These are phyloP conservation scores for Clonostachys rosea DNA, from an alignment of 2,329 filamentous ascomycete genomes.

Conservation along the genomic window DNA sequence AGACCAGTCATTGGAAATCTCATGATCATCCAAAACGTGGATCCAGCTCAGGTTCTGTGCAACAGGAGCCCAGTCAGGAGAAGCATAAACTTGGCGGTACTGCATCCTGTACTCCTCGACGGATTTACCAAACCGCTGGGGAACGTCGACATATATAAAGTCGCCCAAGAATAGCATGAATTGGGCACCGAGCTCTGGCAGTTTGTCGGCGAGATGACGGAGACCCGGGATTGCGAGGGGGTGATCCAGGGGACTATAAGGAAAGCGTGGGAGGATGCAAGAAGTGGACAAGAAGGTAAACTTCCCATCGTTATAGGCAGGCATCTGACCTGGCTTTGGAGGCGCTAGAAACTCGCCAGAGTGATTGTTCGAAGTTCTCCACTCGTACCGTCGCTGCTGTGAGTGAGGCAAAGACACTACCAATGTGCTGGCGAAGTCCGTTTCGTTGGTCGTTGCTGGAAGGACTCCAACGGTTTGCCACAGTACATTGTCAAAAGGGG, in stretches of 20 bases:
- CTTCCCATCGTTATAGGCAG: conserved; percentile 56
- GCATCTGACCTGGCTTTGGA: conserved; percentile 62
- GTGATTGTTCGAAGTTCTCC: conserved; percentile 81
- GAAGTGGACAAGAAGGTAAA: conserved; percentile 92
- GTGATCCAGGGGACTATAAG: conserved; percentile 81
- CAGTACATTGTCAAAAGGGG: conserved; percentile 47
- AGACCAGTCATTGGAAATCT: conserved; percentile 93
- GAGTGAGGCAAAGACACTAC: conserved; percentile 58
- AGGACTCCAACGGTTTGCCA: conserved; percentile 68
- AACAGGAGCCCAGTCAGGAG: conserved; percentile 80
- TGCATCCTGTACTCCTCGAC: conserved; percentile 79
- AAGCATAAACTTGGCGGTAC: conserved; percentile 93
- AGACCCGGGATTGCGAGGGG: conserved; percentile 79
- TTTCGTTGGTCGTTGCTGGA: conserved; percentile 63
- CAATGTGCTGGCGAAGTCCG: conserved; percentile 76
- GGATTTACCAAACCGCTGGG: conserved; percentile 68
- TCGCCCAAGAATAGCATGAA: conserved; percentile 82
- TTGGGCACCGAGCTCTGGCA: conserved; percentile 69
- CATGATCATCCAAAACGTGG: conserved; percentile 94
- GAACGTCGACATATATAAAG: conserved; percentile 90
- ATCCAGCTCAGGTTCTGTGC: conserved; percentile 89
- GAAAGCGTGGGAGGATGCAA: conserved; percentile 87
- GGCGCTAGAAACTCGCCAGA: conserved; percentile 77
- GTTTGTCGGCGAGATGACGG: conserved; percentile 65
- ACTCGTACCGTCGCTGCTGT: conserved; percentile 75